phyloP scores from a whole-genome alignment of 2,329 filamentous ascomycete species.

The Talaromyces sp. region DNA sequence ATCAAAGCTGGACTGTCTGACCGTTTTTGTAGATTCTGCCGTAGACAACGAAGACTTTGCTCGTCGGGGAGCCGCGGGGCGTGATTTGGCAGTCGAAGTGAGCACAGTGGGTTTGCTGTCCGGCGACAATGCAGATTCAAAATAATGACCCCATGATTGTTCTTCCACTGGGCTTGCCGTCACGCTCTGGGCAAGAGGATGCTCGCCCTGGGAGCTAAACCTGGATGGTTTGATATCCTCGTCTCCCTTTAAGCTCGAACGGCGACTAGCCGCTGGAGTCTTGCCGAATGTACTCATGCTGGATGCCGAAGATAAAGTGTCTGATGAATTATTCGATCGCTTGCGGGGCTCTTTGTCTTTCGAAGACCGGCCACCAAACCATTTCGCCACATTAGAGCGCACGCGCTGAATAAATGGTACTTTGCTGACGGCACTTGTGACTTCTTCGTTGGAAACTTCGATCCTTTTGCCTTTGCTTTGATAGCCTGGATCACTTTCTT shows the following conservation, averaged over 20 bases:
- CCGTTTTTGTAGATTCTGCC: constrained; percentile 50
- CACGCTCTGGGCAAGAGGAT: constrained; percentile 75
- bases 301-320: constrained; percentile 57
- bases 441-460: constrained; percentile 86
- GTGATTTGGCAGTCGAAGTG: constrained; percentile 26
- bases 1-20: constrained; percentile 40
- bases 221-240: constrained; percentile 59
- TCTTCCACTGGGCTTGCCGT: constrained; percentile 65
- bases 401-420: constrained; percentile 85
- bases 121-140: constrained; percentile 24
- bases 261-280: constrained; percentile 52
- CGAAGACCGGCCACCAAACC: constrained; percentile 49
- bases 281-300: constrained; percentile 60
- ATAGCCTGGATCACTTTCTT: constrained; percentile 84
- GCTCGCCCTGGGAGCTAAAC: constrained; percentile 60
- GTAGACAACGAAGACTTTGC: constrained; percentile 49
- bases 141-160: constrained; percentile 42
- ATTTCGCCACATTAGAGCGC: constrained; percentile 73
- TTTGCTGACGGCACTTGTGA: constrained; percentile 86
- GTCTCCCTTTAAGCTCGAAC: constrained; percentile 61
- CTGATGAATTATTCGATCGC: constrained; percentile 57
- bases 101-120: constrained; percentile 12
- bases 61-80: constrained; percentile 45
- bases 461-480: constrained; percentile 81
- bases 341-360: constrained; percentile 49